Evolutionary conservation across 148 eudicot genomes (phyloP), one percentile per base, ranked within the genome.

Genomic region (Fagopyrum tataricum): DNA sequence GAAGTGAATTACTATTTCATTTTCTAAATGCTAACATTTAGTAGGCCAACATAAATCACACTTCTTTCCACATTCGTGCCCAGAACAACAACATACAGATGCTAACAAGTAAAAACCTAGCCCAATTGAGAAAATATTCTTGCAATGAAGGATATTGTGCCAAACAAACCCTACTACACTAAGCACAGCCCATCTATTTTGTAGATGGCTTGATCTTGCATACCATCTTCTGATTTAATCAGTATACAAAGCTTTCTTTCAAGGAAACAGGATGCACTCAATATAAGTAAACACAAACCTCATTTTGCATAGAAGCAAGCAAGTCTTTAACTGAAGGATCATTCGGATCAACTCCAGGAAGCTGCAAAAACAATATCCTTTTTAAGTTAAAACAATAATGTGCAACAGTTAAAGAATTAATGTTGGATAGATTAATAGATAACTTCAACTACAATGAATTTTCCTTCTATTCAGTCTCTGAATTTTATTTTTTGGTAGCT

Each of bases 311-410:
- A 31, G 99, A 90, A 17, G 96, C 93, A 73, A 91, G 82, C 83
- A 95, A 80, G 75, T 90, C 94, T 79, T 84, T 88, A 71, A 95
- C 89, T 1, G 93, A 85, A 26, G 94, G 96, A 77, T 95, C 99
- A 88, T 91, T 95, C 26, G 94, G 98, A 81, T 88, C 97, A 78
- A 95, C 99, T 71, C 99, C 99, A 48, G 96, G 99, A 79, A 95
- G 96, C 96, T 95, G 91, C 43, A 14, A 77, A 66, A 74, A 52
- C 23, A 23, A 47, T 42, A 46, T 52, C 47, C 43, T 53, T 15
- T 15, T 68, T 21, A 20, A 53, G 49, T 69, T 42, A 42, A 18
- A 21, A 41, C 44, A 43, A n/a, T 15, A 13, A n/a, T 67, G 15
- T 15, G 37, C 37, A 31, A 31, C 37, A 3, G 37, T 31, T 3